Base-by-base conservation (phyloP, 1,284 basidiomycete genomes). In the Ustilago tritici region DNA sequence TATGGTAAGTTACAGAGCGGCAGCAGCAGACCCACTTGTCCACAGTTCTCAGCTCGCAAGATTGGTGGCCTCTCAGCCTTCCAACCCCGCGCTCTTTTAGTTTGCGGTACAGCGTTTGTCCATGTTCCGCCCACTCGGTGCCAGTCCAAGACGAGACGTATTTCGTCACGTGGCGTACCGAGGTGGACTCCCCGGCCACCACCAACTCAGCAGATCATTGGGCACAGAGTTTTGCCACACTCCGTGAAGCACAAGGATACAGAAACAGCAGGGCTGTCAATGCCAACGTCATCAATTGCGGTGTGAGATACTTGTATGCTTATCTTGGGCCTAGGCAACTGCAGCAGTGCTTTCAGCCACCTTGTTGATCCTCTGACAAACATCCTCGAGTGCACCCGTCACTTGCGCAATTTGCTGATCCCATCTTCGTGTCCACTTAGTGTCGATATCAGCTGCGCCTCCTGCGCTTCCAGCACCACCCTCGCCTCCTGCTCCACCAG, bases 351-450 rank as follows among this genome's bases (percentile, higher is more conserved):
- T 41, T 19, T 56, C 56, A 47, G 61, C 49, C 31, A 68, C 55
- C 63, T 66, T 71, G 56, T 70, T 74, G 55, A 81, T 64, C 36
- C 66, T 65, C 61, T 76, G 76, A 40, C 74, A 79, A 15, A 79
- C 73, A 35, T 76, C 74, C 46, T 81, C 79, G 8, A 81, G 47
- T 17, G 68, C 64, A 12, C 68, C 62, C 2, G 79, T 79, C 36
- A 79, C 72, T 19, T 66, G 56, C 2, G 65, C 70, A 28, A 81
- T 81, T 65, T 81, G 74, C 19, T 65, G 62, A 54, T 81, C 79
- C 79, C 79, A 81, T 19, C 77, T 61, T 15, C 65, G 54, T 2
- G 74, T 77, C 62, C 69, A 79, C 32, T 72, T 71, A 28, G 70
- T 66, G 46, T 77, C 78, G 2, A 61, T 28, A 15, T 76, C 74